Conservation (phyloP, 2,329 filamentous ascomycete genomes). For the Thielaviopsis musarum region DNA sequence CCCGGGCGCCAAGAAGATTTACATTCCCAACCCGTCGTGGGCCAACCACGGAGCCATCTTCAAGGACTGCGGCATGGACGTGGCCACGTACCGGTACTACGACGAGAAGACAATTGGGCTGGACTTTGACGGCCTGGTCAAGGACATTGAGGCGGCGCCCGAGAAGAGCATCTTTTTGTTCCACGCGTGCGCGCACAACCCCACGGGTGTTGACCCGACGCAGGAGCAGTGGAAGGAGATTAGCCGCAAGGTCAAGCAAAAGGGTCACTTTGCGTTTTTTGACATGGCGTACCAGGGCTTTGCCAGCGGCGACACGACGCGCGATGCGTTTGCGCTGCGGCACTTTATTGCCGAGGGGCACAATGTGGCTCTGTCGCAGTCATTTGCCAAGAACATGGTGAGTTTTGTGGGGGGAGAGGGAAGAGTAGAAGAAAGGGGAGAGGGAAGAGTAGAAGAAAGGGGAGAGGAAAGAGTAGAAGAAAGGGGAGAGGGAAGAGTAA, state of each 20-base stretch:
- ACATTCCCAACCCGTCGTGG: slow-evolving; percentile 92
- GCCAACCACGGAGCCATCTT: slow-evolving; percentile 97
- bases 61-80: slow-evolving; percentile 76
- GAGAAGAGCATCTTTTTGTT: slow-evolving; percentile 79
- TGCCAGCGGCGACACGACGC: slow-evolving; percentile 77
- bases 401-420: slow-evolving; percentile 15
- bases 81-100: slow-evolving; percentile 96
- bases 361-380: slow-evolving; percentile 75
- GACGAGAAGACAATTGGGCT: slow-evolving; percentile 97
- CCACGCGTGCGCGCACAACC: slow-evolving; percentile 96
- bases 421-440: background rate
- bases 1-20: slow-evolving; percentile 84
- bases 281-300: slow-evolving; percentile 99
- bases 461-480: background rate
- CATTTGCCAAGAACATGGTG: slow-evolving; percentile 99
- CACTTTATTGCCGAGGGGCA: slow-evolving; percentile 90
- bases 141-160: slow-evolving; percentile 77
- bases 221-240: slow-evolving; percentile 86
- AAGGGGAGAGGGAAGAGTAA: too few species aligned
- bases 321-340: slow-evolving; percentile 83
- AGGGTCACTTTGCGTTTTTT: slow-evolving; percentile 89
- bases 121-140: slow-evolving; percentile 87
- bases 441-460: too few species aligned
- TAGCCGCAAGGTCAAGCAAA: slow-evolving; percentile 67
- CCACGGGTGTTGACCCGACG: slow-evolving; percentile 88